These are phyloP conservation scores for Myriosclerotinia duriaeana DNA, from an alignment of 2,329 filamentous ascomycete species.

Conservation along the genomic window DNA sequence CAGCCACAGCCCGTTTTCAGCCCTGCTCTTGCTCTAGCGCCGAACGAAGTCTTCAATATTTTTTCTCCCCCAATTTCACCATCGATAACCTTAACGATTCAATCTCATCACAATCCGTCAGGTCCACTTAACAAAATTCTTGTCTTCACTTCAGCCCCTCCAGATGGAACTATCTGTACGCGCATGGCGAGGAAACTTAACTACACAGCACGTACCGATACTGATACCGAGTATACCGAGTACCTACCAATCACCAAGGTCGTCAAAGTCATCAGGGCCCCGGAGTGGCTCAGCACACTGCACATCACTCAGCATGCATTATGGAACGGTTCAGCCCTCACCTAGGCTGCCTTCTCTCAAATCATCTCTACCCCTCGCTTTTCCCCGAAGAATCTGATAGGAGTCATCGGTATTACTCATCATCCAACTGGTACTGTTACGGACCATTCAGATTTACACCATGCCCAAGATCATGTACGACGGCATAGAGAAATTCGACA, in stretches of 20 bases:
- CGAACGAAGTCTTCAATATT: not conserved
- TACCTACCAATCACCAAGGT: slow-evolving; percentile 5
- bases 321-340: slow-evolving; percentile 19
- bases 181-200: not conserved
- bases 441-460: not conserved
- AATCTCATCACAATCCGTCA: not conserved
- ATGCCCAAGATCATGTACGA: slow-evolving; percentile 25
- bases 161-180: not conserved
- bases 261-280: not conserved
- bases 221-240: not conserved
- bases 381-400: not conserved
- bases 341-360: slow-evolving; percentile 15
- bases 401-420: slow-evolving; percentile 10
- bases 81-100: not conserved
- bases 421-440: not conserved
- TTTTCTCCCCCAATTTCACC: not conserved
- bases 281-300: slow-evolving; percentile 21
- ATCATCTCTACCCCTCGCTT: not conserved
- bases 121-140: not conserved
- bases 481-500: not conserved
- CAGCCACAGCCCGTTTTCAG: slow-evolving; percentile 7
- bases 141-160: not conserved
- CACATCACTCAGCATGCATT: slow-evolving; percentile 13
- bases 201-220: slow-evolving; percentile 1
- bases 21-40: slow-evolving; percentile 14